Percentiles rank a stretch among this genome's conserved stretches.
These are phyloP conservation scores for Kluyveromyces siamensis DNA, from an alignment of 805 yeast species.

Conservation along the genomic window DNA sequence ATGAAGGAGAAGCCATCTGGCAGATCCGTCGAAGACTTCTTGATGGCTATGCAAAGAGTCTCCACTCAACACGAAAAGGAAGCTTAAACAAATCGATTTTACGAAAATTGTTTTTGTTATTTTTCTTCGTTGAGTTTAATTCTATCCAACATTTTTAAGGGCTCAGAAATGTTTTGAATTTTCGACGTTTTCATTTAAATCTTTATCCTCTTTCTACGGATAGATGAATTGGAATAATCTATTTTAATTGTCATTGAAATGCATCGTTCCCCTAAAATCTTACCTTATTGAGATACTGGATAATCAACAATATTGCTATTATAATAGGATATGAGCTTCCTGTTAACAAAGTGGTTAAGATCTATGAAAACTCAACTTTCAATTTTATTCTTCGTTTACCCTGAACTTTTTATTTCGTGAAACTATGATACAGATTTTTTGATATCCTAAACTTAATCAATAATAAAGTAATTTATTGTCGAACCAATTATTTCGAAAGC, in stretches of 20 bases:
- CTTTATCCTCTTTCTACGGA: not conserved
- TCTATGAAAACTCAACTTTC: not conserved
- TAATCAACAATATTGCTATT: not conserved
- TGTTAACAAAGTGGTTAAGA: not conserved
- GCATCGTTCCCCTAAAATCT: not conserved
- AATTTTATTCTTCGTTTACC: not conserved
- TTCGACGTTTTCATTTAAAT: not conserved
- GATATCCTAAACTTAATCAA: conserved; percentile 4
- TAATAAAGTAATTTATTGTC: conserved; percentile 3
- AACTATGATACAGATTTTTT: conserved; percentile 1
- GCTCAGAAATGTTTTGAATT: not conserved
- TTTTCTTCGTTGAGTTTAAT: conserved; percentile 3
- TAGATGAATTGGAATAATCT: too few species aligned
- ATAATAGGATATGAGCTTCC: not conserved
- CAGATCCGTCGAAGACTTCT: conserved; percentile 76
- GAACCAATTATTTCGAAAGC: not conserved
- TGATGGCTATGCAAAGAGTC: conserved; percentile 81
- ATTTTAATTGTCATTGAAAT: not conserved
- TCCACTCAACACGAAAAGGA: conserved; percentile 85
- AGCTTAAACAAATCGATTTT: conserved; percentile 31
- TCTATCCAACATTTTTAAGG: not conserved
- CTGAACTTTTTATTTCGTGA: not conserved
- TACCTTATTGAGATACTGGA: not conserved
- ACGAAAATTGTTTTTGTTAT: not conserved
- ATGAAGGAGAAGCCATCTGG: conserved; percentile 44